Percentiles rank a stretch among this genome's conserved stretches.
Evolutionary conservation across 495 filamentous ascomycete species (phyloP).

Genomic region (Cercophora samala): DNA sequence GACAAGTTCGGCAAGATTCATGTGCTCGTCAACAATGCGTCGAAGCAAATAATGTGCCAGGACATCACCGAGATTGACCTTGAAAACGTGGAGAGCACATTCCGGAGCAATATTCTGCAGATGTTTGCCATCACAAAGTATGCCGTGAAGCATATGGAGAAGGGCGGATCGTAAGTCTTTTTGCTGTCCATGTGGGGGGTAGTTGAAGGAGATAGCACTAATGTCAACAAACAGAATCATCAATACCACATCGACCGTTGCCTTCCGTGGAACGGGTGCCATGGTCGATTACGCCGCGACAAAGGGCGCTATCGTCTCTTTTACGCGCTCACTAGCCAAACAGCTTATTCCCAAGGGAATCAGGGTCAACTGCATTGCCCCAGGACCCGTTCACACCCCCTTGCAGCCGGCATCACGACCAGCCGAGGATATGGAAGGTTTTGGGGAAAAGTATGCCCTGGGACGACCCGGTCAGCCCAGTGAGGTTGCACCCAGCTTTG

Average conservation of each 20-base stretch:
- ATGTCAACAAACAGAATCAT: slow-evolving; percentile 47
- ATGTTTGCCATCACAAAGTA: slow-evolving; percentile 64
- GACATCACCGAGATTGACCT: slow-evolving; percentile 52
- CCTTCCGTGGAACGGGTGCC: slow-evolving; percentile 50
- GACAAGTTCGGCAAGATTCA: slow-evolving; percentile 48
- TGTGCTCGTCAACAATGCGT: slow-evolving; percentile 62
- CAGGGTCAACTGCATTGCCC: slow-evolving; percentile 60
- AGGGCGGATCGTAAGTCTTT: slow-evolving; percentile 41
- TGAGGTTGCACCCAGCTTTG: slow-evolving; percentile 60
- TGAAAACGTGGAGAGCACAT: slow-evolving; percentile 50
- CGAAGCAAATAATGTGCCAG: slow-evolving; percentile 51
- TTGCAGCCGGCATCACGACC: slow-evolving; percentile 54
- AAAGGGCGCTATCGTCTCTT: slow-evolving; percentile 60
- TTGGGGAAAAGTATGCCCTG: slow-evolving; percentile 45
- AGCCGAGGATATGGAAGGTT: slow-evolving; percentile 53
- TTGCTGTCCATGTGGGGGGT: neutral
- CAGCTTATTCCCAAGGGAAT: slow-evolving; percentile 59
- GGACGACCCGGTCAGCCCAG: slow-evolving; percentile 57
- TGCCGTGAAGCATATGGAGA: slow-evolving; percentile 54
- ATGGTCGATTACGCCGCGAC: slow-evolving; percentile 61
- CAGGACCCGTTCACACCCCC: slow-evolving; percentile 58
- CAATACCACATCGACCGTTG: slow-evolving; percentile 56
- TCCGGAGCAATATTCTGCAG: slow-evolving; percentile 57
- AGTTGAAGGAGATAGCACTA: slow-evolving; percentile 4
- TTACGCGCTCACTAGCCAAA: slow-evolving; percentile 55